phyloP scores from a whole-genome alignment of 2,329 filamentous ascomycete species.

The Claviceps sorghi region DNA sequence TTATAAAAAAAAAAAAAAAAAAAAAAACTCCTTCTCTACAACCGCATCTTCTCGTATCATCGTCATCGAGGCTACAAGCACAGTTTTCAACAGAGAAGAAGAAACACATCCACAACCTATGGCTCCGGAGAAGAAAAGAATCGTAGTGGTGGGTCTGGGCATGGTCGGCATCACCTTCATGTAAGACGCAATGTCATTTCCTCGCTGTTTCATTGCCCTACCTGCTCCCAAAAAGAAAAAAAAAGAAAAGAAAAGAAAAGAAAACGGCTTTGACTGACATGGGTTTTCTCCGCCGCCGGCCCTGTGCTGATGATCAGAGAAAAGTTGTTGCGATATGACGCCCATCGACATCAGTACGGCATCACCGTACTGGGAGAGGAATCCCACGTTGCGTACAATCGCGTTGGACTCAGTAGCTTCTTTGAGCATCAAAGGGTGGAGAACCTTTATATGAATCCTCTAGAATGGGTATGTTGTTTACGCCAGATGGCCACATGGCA shows the following conservation, averaged over 20 bases:
- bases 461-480: constrained; percentile 51
- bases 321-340: constrained; percentile 75
- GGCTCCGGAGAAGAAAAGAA: constrained; percentile 32
- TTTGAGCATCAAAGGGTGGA: constrained; percentile 77
- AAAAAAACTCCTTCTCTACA: neutral
- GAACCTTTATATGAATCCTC: constrained; percentile 74
- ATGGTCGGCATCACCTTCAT: constrained; percentile 89
- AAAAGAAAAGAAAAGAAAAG: no score
- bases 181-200: constrained; percentile 33
- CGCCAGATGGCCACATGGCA: no score
- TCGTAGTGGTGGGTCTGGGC: constrained; percentile 75
- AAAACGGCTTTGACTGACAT: no score
- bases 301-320: constrained; percentile 46
- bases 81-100: no score
- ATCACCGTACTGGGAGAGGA: constrained; percentile 82
- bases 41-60: neutral
- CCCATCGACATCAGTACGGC: constrained; percentile 59
- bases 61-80: no score
- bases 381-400: constrained; percentile 76
- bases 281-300: no score
- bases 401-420: constrained; percentile 77
- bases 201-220: neutral
- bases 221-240: neutral
- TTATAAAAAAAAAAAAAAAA: no score
- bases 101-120: neutral